Conservation (phyloP, 2,329 filamentous ascomycete genomes). For the Trichoderma harzianum region DNA sequence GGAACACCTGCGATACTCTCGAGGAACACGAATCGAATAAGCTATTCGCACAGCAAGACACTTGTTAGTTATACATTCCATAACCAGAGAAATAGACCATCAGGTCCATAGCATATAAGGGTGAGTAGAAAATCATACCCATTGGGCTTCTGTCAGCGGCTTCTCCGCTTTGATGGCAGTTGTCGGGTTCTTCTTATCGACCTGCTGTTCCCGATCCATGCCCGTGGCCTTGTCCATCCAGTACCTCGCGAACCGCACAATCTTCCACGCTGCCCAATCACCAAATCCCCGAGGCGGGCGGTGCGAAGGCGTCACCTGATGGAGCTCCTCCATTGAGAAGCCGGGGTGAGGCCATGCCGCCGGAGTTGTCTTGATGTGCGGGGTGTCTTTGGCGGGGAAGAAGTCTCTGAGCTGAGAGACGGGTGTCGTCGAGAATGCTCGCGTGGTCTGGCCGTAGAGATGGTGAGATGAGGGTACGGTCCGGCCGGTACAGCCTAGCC, state of each 20-base stretch:
- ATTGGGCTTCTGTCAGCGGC: constrained; percentile 79
- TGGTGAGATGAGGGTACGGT: constrained; percentile 14
- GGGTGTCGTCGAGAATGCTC: constrained; percentile 50
- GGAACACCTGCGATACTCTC: constrained; percentile 94
- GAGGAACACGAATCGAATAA: constrained; percentile 86
- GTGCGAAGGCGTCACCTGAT: constrained; percentile 69
- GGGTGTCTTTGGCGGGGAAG: constrained; percentile 60
- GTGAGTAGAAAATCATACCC: constrained; percentile 44
- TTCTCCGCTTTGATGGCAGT: constrained; percentile 51
- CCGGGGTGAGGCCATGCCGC: constrained; percentile 69
- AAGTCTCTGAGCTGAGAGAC: constrained; percentile 51
- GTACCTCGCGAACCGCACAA: constrained; percentile 73
- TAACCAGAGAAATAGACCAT: not conserved
- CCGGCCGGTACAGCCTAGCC: constrained; percentile 20
- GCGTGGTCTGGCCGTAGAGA: constrained; percentile 20
- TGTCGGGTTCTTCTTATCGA: constrained; percentile 54
- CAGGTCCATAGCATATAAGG: not conserved
- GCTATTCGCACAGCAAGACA: constrained; percentile 31
- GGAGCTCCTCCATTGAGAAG: constrained; percentile 79
- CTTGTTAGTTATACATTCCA: constrained; percentile 10
- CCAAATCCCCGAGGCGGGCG: constrained; percentile 68
- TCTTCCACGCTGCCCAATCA: constrained; percentile 74
- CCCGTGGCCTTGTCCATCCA: constrained; percentile 80
- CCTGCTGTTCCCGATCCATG: constrained; percentile 66
- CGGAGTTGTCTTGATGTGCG: constrained; percentile 59